Base-by-base conservation (phyloP, 257 asterid species). In the Eustoma russellianum region DNA sequence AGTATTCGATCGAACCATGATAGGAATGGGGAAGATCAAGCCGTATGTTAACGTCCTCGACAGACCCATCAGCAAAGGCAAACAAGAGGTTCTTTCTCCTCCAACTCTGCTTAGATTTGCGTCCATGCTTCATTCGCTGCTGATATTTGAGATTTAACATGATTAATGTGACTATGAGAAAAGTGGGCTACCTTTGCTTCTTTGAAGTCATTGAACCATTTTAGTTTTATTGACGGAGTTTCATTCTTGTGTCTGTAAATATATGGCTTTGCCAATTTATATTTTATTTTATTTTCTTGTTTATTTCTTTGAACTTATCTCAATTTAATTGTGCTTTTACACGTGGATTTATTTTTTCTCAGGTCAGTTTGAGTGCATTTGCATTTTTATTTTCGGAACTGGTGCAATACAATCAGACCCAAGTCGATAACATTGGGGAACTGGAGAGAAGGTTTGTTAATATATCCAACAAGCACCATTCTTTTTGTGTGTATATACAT, bases 361-460 rank as follows among this genome's bases (percentile, higher is more conserved):
- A 53, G 58, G 58, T 53, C 46, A 53, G 58, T 38, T 38, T 53
- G 47, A 85, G 97, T 75, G 97, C 83, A 35, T 85, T 85, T 73
- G 93, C 95, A 0, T 85, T 80, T 83, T 73, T 88, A 68, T 88
- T 88, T 52, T 88, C 96, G 5, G 96, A 84, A 87, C 82, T 88
- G 62, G 96, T 84, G 74, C 96, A 88, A 71, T 88, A 88, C 74
- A 88, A 88, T 71, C 96, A 88, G 73, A 88, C 93, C 5, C 94
- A 88, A 70, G 96, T 85, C 9, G 93, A 85, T 68, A 85, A 85
- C 70, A 82, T 85, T 33, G 78, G 89, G 2, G 95, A 86, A 68
- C 65, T 86, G 62, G 58, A 53, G 34, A 53, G 58, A 46, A 53
- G 58, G 58, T 53, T 24, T 24, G 40, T 38, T 53, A 30, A 5